A percentile compares a stretch with the other conserved stretches of the same genome.
These are phyloP conservation scores for Leishmania martiniquensis DNA, from an alignment of 208 protist genomes.

Conservation along the genomic window DNA sequence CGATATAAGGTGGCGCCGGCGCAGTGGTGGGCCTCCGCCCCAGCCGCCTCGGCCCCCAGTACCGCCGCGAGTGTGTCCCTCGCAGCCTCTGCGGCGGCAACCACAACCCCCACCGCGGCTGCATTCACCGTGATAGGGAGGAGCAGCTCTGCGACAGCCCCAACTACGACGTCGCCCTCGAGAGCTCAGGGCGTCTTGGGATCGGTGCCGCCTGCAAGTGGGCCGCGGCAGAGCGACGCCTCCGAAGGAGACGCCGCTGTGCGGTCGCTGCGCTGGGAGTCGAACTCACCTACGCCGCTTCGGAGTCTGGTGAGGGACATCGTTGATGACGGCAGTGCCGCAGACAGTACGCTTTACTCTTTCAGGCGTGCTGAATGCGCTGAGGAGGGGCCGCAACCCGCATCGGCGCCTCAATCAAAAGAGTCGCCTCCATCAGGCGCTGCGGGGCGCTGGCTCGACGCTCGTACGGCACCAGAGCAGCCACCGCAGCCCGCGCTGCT, in stretches of 20 bases:
- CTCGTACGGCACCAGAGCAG: neutral
- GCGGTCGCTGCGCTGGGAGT: constrained; percentile 21
- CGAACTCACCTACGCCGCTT: constrained; percentile 6
- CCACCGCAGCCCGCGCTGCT: neutral
- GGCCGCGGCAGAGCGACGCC: neutral
- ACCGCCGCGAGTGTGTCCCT: neutral
- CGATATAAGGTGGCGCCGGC: constrained; percentile 47
- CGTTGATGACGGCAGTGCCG: neutral
- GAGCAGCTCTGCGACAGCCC: neutral
- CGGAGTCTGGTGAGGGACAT: neutral
- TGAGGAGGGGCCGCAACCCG: neutral
- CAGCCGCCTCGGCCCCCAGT: neutral
- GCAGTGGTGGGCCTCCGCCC: constrained; percentile 39
- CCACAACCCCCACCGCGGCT: neutral
- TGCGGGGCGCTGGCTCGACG: neutral
- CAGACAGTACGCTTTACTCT: neutral
- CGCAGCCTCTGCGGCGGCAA: neutral
- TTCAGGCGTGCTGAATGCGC: neutral
- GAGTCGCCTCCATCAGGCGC: neutral
- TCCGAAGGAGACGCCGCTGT: neutral
- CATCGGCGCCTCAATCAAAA: neutral
- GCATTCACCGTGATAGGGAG: neutral
- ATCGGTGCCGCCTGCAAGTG: neutral
- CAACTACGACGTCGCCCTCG: neutral
- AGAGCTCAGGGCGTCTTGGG: neutral